phyloP scores from a whole-genome alignment of 2,329 filamentous ascomycete genomes.

The Alternaria alternata region DNA sequence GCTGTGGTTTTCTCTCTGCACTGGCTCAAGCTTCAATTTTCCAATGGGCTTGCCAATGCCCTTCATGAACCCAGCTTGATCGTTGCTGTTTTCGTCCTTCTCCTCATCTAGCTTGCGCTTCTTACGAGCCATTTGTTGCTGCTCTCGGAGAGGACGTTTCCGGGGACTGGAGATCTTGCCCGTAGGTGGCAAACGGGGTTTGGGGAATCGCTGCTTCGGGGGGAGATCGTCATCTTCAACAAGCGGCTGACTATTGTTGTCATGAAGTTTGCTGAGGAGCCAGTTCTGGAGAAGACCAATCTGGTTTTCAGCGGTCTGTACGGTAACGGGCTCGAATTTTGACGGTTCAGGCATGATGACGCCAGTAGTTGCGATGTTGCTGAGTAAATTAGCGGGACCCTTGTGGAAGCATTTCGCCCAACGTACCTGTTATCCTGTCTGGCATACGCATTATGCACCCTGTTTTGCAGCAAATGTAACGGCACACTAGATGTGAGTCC shows the following conservation, averaged over 20 bases:
- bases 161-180: slow-evolving; percentile 88
- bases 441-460: slow-evolving; percentile 85
- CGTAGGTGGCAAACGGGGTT: slow-evolving; percentile 70
- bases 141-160: slow-evolving; percentile 82
- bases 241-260: slow-evolving; percentile 81
- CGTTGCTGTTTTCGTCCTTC: slow-evolving; percentile 47
- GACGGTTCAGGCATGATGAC: slow-evolving; percentile 73
- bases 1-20: slow-evolving; percentile 67
- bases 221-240: slow-evolving; percentile 95
- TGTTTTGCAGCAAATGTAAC: slow-evolving; percentile 89
- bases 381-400: slow-evolving; percentile 47
- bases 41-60: slow-evolving; percentile 65
- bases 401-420: slow-evolving; percentile 3
- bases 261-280: slow-evolving; percentile 87
- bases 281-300: slow-evolving; percentile 91
- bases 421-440: slow-evolving; percentile 71
- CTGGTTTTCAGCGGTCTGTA: slow-evolving; percentile 78
- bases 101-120: slow-evolving; percentile 74
- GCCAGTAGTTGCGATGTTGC: slow-evolving; percentile 65
- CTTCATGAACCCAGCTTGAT: slow-evolving; percentile 40
- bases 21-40: slow-evolving; percentile 57
- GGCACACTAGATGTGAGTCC: slow-evolving; percentile 90
- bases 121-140: slow-evolving; percentile 84
- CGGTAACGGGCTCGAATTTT: slow-evolving; percentile 78
- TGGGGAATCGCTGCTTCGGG: slow-evolving; percentile 80